These are phyloP conservation scores for Podaxis mareebaensis DNA, from an alignment of 768 basidiomycete species.

Conservation along the genomic window DNA sequence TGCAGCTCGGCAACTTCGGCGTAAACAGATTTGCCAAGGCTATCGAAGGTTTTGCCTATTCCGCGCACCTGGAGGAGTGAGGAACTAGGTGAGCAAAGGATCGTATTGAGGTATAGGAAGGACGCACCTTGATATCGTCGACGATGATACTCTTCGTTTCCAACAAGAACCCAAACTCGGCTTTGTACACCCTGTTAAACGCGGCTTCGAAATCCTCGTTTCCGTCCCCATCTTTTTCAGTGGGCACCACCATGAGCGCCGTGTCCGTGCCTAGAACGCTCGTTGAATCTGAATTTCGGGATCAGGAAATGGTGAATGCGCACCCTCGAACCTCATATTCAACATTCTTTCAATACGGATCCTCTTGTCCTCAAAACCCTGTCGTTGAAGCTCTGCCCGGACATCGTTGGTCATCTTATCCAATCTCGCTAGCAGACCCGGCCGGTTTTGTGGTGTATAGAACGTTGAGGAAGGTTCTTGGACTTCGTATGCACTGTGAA, in stretches of 20 bases:
- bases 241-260: slow-evolving; percentile 80
- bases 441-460: slow-evolving; percentile 61
- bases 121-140: slow-evolving; percentile 82
- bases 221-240: slow-evolving; percentile 44
- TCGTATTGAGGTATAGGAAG: background rate
- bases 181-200: slow-evolving; percentile 79
- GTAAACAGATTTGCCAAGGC: slow-evolving; percentile 77
- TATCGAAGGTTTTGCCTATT: slow-evolving; percentile 87
- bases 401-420: slow-evolving; percentile 70
- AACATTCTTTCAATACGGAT: slow-evolving; percentile 79
- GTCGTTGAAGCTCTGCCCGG: slow-evolving; percentile 61
- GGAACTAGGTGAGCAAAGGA: background rate
- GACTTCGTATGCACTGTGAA: slow-evolving; percentile 70
- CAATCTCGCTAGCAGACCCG: slow-evolving; percentile 60
- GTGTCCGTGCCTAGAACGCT: slow-evolving; percentile 73
- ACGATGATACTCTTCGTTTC: slow-evolving; percentile 83
- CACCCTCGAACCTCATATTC: slow-evolving; percentile 83
- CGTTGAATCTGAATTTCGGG: background rate
- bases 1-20: slow-evolving; percentile 63
- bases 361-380: slow-evolving; percentile 79
- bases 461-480: slow-evolving; percentile 89
- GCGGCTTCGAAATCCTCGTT: slow-evolving; percentile 75
- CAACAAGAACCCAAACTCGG: slow-evolving; percentile 90
- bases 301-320: background rate
- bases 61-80: slow-evolving; percentile 57